Conservation (phyloP, 2,329 filamentous ascomycete genomes). For the Aspergillus costaricaensis region DNA sequence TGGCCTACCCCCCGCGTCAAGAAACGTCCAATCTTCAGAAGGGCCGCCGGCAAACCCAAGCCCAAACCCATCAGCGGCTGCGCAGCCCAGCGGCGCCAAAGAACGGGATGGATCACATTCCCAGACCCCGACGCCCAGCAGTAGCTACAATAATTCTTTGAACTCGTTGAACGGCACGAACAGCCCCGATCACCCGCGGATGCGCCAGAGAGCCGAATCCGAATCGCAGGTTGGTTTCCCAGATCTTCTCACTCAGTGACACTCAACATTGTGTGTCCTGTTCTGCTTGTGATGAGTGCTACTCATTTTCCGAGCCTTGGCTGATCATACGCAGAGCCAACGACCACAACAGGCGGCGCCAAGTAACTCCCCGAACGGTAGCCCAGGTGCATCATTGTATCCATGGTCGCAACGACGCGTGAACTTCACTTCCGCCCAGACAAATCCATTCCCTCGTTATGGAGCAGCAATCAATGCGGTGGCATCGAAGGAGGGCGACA, state of each 20-base stretch:
- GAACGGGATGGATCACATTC: conserved; percentile 37
- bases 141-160: conserved; percentile 66
- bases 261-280: neutral
- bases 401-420: conserved; percentile 92
- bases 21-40: conserved; percentile 60
- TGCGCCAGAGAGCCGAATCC: conserved; percentile 57
- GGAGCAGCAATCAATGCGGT: conserved; percentile 91
- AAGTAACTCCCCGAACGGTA: conserved; percentile 48
- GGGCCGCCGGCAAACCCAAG: conserved; percentile 40
- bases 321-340: conserved; percentile 26
- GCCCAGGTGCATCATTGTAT: conserved; percentile 79
- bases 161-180: conserved; percentile 67
- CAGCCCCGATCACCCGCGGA: conserved; percentile 66
- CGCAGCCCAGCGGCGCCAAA: conserved; percentile 49
- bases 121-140: conserved; percentile 71
- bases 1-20: conserved; percentile 54
- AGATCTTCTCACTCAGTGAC: conserved; percentile 5
- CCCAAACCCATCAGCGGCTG: conserved; percentile 41
- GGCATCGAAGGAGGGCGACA: conserved; percentile 92
- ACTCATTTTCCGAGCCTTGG: neutral
- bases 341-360: conserved; percentile 57
- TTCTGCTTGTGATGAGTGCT: neutral
- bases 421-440: conserved; percentile 78
- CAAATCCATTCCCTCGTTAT: conserved; percentile 92
- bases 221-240: conserved; percentile 55